Conservation (phyloP, 306 rosid genomes). For the Casuarina cunninghamiana region DNA sequence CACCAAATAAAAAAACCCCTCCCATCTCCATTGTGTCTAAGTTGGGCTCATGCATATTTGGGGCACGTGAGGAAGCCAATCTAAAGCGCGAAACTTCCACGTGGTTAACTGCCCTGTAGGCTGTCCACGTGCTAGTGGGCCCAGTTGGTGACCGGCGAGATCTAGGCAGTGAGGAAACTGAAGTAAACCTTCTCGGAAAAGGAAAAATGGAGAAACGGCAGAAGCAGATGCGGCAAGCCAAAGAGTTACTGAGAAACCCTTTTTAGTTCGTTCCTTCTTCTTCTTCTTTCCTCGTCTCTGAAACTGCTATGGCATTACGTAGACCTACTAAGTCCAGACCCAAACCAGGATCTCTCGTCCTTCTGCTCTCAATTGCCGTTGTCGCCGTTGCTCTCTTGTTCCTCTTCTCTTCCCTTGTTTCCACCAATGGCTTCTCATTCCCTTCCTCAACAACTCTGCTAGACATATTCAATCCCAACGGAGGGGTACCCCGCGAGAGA, state of each 20-base stretch:
- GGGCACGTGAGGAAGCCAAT: too few relatives aligned
- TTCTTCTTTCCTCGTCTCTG: conserved; percentile 13
- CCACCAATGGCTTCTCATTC: conserved; percentile 35
- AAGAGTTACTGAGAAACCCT: too few relatives aligned
- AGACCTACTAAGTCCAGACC: conserved; percentile 44
- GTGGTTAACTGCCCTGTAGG: too few relatives aligned
- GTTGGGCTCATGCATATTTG: too few relatives aligned
- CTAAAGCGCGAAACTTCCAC: too few relatives aligned
- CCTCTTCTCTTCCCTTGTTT: conserved; percentile 45
- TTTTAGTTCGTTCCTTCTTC: background rate
- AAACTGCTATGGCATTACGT: conserved; percentile 51
- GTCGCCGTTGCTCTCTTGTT: conserved; percentile 47
- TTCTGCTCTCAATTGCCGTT: conserved; percentile 34
- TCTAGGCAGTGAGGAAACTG: background rate
- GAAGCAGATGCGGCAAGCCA: too few relatives aligned
- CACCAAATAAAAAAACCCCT: too few relatives aligned
- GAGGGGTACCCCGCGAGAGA: background rate
- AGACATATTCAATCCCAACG: conserved; percentile 6
- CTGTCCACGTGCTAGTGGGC: conserved; percentile 6
- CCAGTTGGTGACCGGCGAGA: conserved; percentile 4
- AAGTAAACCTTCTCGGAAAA: background rate
- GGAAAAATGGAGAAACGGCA: too few relatives aligned
- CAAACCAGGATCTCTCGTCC: conserved; percentile 52
- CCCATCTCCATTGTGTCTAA: too few relatives aligned
- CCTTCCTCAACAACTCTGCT: conserved; percentile 23